phyloP scores from a whole-genome alignment of 306 rosid genomes.

The Begonia fuchsioides region DNA sequence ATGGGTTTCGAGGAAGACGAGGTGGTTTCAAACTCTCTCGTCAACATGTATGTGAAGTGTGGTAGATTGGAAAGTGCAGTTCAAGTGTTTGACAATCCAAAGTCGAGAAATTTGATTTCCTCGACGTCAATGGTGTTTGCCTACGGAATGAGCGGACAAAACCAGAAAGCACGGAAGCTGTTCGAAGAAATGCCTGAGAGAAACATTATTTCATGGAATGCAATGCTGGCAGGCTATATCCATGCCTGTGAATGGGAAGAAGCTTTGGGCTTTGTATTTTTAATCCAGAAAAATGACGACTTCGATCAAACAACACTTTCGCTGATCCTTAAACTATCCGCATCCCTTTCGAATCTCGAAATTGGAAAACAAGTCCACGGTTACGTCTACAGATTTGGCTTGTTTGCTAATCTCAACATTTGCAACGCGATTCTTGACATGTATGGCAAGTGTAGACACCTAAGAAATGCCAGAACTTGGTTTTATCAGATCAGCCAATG shows the following conservation, averaged over 20 bases:
- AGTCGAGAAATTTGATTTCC: conserved; percentile 38
- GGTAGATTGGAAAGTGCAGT: conserved; percentile 31
- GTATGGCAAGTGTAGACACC: conserved; percentile 71
- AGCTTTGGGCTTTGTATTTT: conserved; percentile 35
- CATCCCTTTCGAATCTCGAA: conserved; percentile 38
- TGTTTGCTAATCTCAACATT: conserved; percentile 27
- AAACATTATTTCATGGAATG: conserved; percentile 69
- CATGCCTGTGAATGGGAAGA: conserved; percentile 26
- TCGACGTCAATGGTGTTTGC: conserved; percentile 64
- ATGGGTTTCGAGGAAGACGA: conserved; percentile 32
- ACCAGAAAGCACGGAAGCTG: conserved; percentile 33
- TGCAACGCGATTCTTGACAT: conserved; percentile 67
- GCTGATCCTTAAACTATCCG: conserved; percentile 37
- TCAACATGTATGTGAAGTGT: conserved; percentile 53
- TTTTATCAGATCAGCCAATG: conserved; percentile 40
- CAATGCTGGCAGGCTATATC: conserved; percentile 57
- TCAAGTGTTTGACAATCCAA: conserved; percentile 34
- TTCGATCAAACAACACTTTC: conserved; percentile 42
- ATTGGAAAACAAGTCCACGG: conserved; percentile 58
- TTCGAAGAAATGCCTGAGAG: conserved; percentile 57
- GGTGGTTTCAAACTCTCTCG: conserved; percentile 40
- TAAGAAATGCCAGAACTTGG: conserved; percentile 40
- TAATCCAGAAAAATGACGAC: conserved; percentile 25
- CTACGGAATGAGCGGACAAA: conserved; percentile 43
- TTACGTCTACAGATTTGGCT: conserved; percentile 36